Conservation (phyloP, 768 basidiomycete species). For the Rhodotorula diobovata region DNA sequence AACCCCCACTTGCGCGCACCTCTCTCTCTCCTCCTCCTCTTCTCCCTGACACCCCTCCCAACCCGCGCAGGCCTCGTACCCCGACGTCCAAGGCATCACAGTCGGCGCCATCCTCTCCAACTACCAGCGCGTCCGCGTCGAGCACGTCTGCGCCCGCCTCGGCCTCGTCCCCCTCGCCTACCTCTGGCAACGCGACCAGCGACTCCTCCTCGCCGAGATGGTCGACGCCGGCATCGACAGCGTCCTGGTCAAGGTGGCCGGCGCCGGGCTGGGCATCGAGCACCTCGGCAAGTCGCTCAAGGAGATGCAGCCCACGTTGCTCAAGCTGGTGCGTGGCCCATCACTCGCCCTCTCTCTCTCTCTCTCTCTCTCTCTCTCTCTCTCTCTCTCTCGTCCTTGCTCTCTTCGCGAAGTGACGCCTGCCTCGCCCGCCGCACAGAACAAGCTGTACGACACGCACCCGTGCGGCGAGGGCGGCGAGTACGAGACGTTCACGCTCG, state of each 20-base stretch:
- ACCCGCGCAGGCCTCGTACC: conserved; percentile 60
- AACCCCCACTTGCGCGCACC: conserved; percentile 76
- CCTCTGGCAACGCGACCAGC: conserved; percentile 90
- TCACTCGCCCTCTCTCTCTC: background rate
- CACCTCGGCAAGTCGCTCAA: conserved; percentile 74
- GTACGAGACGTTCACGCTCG: conserved; percentile 88
- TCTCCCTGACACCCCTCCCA: background rate
- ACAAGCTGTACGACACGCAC: conserved; percentile 77
- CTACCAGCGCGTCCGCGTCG: conserved; percentile 92
- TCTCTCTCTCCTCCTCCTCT: background rate
- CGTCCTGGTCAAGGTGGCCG: conserved; percentile 90
- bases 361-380: no score
- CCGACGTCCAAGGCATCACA: conserved; percentile 77
- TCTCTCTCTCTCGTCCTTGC: background rate
- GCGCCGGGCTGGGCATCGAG: conserved; percentile 64
- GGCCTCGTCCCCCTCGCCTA: conserved; percentile 74
- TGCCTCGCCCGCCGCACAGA: conserved; percentile 51
- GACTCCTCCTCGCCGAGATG: conserved; percentile 81
- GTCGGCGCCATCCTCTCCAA: conserved; percentile 96
- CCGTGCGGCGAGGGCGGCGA: conserved; percentile 97
- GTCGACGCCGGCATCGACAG: conserved; percentile 70
- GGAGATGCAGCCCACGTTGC: conserved; percentile 68
- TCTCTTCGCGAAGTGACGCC: background rate
- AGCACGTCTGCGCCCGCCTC: conserved; percentile 88
- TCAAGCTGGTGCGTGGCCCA: conserved; percentile 59